Evolutionary conservation across 23 red algal species (phyloP).

Genomic region (Gracilaria vermiculophylla): DNA sequence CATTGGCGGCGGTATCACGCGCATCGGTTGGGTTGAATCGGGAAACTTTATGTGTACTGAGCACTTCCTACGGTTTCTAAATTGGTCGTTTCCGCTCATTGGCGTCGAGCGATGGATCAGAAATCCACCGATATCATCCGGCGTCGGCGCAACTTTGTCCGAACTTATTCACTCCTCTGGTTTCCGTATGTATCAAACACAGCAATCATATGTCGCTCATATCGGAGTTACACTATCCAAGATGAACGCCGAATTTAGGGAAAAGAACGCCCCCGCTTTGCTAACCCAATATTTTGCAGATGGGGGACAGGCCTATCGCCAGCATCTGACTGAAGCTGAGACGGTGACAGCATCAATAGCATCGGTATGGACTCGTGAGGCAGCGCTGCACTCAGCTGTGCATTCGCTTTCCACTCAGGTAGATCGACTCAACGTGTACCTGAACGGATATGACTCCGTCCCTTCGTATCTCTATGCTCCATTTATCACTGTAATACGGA

Average conservation of each 20-base stretch:
- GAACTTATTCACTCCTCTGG: conserved; percentile 15
- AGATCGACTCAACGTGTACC: conserved; percentile 71
- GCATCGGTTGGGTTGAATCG: conserved; percentile 78
- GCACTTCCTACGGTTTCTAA: conserved; percentile 49
- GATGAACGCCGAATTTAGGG: conserved; percentile 67
- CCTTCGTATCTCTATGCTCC: conserved; percentile 42
- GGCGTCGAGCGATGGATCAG: conserved; percentile 46
- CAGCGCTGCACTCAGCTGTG: conserved; percentile 68
- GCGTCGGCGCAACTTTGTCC: conserved; percentile 72
- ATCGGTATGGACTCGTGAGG: conserved; percentile 59
- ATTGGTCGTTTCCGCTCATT: conserved; percentile 64
- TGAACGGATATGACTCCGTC: conserved; percentile 76
- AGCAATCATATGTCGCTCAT: conserved; percentile 68
- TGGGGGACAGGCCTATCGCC: conserved; percentile 43
- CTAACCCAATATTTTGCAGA: conserved; percentile 56
- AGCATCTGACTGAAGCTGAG: conserved; percentile 23
- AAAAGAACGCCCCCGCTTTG: conserved; percentile 8
- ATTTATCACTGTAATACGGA: conserved; percentile 34
- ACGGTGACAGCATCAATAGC: conserved; percentile 65
- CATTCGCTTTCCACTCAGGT: conserved; percentile 60
- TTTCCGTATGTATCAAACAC: conserved; percentile 65
- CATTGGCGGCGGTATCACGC: conserved; percentile 3
- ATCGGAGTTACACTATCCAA: conserved; percentile 36
- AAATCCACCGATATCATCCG: conserved; percentile 59
- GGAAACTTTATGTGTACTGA: conserved; percentile 67